Base-by-base conservation (phyloP, 768 basidiomycete species). In the Heimioporus sp. region DNA sequence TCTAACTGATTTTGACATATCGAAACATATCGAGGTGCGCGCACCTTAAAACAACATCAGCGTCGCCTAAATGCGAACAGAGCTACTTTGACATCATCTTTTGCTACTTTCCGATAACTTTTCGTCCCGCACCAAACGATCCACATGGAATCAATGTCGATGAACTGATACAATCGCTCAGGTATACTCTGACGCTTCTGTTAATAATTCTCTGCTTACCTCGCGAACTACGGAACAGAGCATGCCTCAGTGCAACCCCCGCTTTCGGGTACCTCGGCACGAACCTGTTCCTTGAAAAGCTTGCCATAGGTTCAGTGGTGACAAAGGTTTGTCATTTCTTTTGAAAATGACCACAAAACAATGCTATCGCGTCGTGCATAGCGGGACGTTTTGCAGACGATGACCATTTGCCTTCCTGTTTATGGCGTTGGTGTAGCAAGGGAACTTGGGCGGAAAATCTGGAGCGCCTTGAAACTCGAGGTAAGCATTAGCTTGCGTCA, bases 21-120 rank as follows among this genome's bases (percentile, higher is more conserved):
- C 79, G 16, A 73, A 78, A 35, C 76, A 82, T 53, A 75, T 92
- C 34, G 95, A 98, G 74, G 96, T 93, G 61, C 55, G 81, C 62
- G 32, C 32, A 21, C n/a, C 51, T 45, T 11, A 16, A 16, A 15
- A 13, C 24, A 42, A 19, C 20, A 37, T 35, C 17, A 43, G 24
- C 37, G n/a, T 43, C 17, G 13, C 28, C 16, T 49, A 38, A 38
- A 24, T 35, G 36, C n/a, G 41, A 17, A 30, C 59, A 98, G 93
- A 81, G 86, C 46, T 75, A 98, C 43, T 98, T 96, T 72, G 92
- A 98, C 62, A 86, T 98, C 65, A 90, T 87, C 0, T 98, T 95
- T 68, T 98, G 97, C 68, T 99, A 99, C 68, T 99, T 98, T 72
- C 97, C 97, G 0, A 98, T 99, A 50, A 92, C 93, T 0, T 99